Percentiles rank a stretch among this genome's conserved stretches.
Evolutionary conservation across 768 basidiomycete genomes (phyloP).

Genomic region (Termitomyces sp.): DNA sequence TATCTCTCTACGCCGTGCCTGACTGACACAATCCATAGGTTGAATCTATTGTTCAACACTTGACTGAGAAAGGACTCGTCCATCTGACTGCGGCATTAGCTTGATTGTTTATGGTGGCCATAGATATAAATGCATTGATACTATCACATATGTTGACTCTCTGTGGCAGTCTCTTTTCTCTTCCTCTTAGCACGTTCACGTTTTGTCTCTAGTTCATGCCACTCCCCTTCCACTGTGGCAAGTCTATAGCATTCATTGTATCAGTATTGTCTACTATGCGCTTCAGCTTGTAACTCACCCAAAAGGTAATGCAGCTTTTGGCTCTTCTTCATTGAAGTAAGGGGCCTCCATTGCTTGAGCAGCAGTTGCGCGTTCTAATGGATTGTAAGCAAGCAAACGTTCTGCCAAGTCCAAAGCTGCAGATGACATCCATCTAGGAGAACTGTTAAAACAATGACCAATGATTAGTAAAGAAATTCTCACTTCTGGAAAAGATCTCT

Average conservation of each 20-base stretch:
- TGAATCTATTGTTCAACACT: conserved; percentile 82
- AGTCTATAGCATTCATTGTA: conserved; percentile 43
- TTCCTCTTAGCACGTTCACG: conserved; percentile 82
- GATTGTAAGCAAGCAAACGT: conserved; percentile 77
- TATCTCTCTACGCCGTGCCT: not conserved
- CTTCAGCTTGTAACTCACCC: conserved; percentile 54
- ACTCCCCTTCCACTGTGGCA: conserved; percentile 84
- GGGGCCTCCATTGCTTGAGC: conserved; percentile 73
- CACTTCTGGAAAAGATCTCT: conserved; percentile 85
- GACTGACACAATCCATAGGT: conserved; percentile 42
- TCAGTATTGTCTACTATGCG: conserved; percentile 7
- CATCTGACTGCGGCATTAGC: conserved; percentile 27
- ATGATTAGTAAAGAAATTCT: conserved; percentile 15
- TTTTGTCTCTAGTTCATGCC: conserved; percentile 98
- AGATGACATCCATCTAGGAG: conserved; percentile 75
- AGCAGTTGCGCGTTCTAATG: conserved; percentile 72
- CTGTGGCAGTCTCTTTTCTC: conserved; percentile 51
- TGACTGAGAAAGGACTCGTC: conserved; percentile 71
- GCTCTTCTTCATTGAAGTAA: conserved; percentile 84
- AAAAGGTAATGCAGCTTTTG: conserved; percentile 65
- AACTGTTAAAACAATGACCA: conserved; percentile 3
- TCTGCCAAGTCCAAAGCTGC: conserved; percentile 88
- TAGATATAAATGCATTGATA: conserved; percentile 27
- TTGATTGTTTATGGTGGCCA: conserved; percentile 14
- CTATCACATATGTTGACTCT: conserved; percentile 23